Base-by-base conservation (phyloP, 768 basidiomycete species). In the Serpula lacrymans region DNA sequence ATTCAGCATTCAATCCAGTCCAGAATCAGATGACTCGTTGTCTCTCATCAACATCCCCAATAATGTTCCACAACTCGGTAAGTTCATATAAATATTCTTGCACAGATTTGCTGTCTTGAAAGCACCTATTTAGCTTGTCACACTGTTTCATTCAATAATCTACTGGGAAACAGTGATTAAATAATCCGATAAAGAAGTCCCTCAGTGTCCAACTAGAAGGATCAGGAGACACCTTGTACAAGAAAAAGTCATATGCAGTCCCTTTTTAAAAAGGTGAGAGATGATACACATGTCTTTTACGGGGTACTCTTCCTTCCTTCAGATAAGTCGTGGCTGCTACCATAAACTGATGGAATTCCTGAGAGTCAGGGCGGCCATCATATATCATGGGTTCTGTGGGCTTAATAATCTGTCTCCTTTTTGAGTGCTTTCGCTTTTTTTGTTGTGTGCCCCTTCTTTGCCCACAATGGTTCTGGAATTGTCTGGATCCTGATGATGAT, bases 11-110 rank as follows among this genome's bases (percentile, higher is more conserved):
- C 7, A 70, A 44, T 0, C 66, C 62, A 13, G 53, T 49, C 59
- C 66, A 74, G 0, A 70, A 48, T 25, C 59, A 58, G 8, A 61
- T 48, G 0, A 69, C 58, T 10, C 54, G 44, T 10, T 65, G 59
- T 0, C 39, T 42, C 5, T 55, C 34, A 3, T 53, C 52, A 0
- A 53, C 42, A 2, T 55, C 36, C 0, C 65, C 64, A 5, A 68
- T 58, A 2, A 55, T 54, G 1, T 49, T 49, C 34, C 54, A 61
- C 2, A 68, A 23, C 9, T 54, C 54, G 5, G 55, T 49, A 0
- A 70, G 43, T 27, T 65, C 58, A 11, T 60, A 53, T 0, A 61
- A 49, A 41, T 57, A 69, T 1, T 56, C 59, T 10, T 33, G 40
- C 5, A 0, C 42, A 32, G 0, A 69, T 62, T n/a, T n/a, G n/a